Evolutionary conservation across 768 basidiomycete species (phyloP), one percentile per base, ranked within the genome.

Genomic region (Lactifluus hygrophoroides): DNA sequence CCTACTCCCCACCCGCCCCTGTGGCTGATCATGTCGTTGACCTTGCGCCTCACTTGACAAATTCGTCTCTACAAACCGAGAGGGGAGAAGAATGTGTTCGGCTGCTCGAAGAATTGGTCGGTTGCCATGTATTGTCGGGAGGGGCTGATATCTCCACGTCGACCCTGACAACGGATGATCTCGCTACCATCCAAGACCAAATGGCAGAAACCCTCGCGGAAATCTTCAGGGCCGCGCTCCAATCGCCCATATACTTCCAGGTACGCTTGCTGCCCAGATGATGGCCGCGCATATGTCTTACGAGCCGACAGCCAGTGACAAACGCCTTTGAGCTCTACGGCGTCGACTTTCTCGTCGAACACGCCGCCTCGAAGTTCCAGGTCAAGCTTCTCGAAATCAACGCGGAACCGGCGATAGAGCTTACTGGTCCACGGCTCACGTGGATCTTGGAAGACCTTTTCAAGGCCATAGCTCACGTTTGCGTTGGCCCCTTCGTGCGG

Each of bases 261-360:
- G 93, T 82, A 67, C 44, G 74, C 64, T 32, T 64, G 17, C 51
- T 21, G 34, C 32, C 56, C 21, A 38, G 42, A 28, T 10, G 32
- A 47, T 27, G 14, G 13, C 14, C 27, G 8, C 46, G 16, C 10
- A 32, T 11, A 25, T 51, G 30, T n/a, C 28, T 47, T 4, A 25
- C 19, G 25, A 42, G 25, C 42, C 38, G 19, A 38, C 68, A 96
- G 90, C 80, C 88, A 1, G 69, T 93, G 21, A 85, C 90, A 1
- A 97, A 97, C 68, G 91, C 90, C 0, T 98, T 97, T 67, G 95
- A 98, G 69, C 80, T 98, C 16, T 98, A 86, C 66, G 96, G 96
- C 0, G 80, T 89, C n/a, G 96, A 99, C 70, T 88, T 99, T 58
- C 75, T 98, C 14, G 79, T 97, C 57, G 78, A 77, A 52, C 80